Base-by-base conservation (phyloP, 202 grass and related monocot species). In the Bolboschoenoplectus hybrid region DNA sequence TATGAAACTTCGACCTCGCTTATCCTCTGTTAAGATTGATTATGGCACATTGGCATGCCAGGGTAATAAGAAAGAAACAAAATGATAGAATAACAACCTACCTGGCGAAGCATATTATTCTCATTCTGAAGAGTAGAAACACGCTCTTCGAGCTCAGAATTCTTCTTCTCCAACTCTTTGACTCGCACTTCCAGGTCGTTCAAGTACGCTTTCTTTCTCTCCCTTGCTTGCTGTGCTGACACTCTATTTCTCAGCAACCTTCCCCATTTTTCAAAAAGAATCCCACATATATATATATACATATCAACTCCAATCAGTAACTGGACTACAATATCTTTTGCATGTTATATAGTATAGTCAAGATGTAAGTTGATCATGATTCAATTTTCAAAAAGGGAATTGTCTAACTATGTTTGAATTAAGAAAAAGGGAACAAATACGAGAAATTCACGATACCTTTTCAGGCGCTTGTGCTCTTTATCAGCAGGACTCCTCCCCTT, bases 381-480 rank as follows among this genome's bases (percentile, higher is more conserved):
- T 84, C 63, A 35, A 61, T 80, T 61, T 41, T 41, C 17, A 56
- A 60, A 60, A 80, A 41, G 5, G 41, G 0, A 79, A 58, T 7
- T 41, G 32, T 9, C 34, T 58, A 39, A 55, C 50, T n/a, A 40
- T 39, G 34, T 79, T 58, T 57, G 7, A 57, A 58, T 60, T 41
- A 4, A 41, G 57, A 51, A 44, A 78, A 52, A 36, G 6, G 47
- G 13, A 79, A 34, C 0, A n/a, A 38, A 58, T 6, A n/a, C 0
- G 11, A 57, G 52, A 58, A 84, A 84, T 2, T 45, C 4, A 45
- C 26, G 7, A 46, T 20, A 90, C 89, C 97, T 93, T 86, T 99
- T 99, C 9, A 99, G 92, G 75, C 97, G 92, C 88, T 94, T 99
- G 90, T 99, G 97, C 92, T 99, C 97, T 88, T 97, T 99, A 88